Conservation (phyloP, 1,284 basidiomycete genomes). For the Cutaneotrichosporon mucoides region DNA sequence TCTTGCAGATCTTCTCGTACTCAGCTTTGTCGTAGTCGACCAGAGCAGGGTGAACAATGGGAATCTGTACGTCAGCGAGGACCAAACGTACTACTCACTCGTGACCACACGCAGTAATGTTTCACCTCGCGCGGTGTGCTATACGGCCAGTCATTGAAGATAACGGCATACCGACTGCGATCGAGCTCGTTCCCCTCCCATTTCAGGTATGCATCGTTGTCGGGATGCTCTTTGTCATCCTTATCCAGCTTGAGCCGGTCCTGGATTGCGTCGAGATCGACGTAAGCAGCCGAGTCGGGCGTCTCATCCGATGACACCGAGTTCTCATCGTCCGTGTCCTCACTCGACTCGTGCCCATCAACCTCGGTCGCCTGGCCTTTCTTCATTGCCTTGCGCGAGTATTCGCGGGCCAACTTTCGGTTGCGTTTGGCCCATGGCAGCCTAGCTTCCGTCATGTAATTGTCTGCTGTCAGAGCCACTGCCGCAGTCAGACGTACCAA, state of each 20-base stretch:
- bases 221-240: conserved; percentile 15
- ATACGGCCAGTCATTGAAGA: conserved; percentile 49
- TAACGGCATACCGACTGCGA: conserved; percentile 33
- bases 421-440: conserved; percentile 8
- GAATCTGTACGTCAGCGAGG: conserved; percentile 23
- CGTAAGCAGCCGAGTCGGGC: conserved; percentile 4
- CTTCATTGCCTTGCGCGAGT: neutral
- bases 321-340: conserved; percentile 5
- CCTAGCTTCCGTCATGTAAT: conserved; percentile 6
- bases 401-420: conserved; percentile 2
- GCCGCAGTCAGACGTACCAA: conserved; percentile 26
- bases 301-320: neutral
- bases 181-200: conserved; percentile 31
- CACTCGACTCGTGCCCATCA: conserved; percentile 1
- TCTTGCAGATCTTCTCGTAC: conserved; percentile 37
- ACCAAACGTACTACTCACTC: conserved; percentile 25
- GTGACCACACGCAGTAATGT: conserved; percentile 46
- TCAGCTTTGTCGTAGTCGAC: conserved; percentile 32
- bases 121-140: conserved; percentile 40
- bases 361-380: conserved; percentile 6
- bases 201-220: conserved; percentile 26
- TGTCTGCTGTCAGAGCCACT: neutral
- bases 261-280: conserved; percentile 4
- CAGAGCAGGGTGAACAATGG: conserved; percentile 42
- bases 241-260: conserved; percentile 13